phyloP scores from a whole-genome alignment of 2,329 filamentous ascomycete genomes.

The Fusarium sterilihyphosum region DNA sequence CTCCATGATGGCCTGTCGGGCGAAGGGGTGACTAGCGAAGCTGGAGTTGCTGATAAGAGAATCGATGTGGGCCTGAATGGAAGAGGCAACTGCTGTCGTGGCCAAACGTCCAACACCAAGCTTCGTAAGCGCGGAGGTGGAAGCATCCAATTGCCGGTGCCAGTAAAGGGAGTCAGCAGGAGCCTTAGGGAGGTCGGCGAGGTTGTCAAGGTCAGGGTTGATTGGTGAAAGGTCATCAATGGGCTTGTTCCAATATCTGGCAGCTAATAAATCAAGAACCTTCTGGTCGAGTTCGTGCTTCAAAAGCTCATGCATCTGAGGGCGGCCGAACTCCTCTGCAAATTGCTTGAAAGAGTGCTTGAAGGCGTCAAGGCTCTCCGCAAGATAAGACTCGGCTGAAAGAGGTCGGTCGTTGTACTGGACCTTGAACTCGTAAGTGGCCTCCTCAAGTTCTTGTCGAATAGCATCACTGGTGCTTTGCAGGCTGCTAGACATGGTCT shows the following conservation, averaged over 20 bases:
- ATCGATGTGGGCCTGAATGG: conserved; percentile 88
- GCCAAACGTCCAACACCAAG: conserved; percentile 92
- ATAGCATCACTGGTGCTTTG: conserved; percentile 92
- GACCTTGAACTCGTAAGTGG: conserved; percentile 98
- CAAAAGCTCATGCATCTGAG: conserved; percentile 87
- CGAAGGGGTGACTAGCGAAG: conserved; percentile 91
- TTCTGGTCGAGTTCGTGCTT: conserved; percentile 95
- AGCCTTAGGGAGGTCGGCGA: conserved; percentile 84
- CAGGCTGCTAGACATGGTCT: conserved; percentile 94
- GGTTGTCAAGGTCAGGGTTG: conserved; percentile 73
- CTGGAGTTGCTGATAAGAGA: conserved; percentile 81
- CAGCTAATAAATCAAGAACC: conserved; percentile 90
- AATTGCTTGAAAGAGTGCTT: conserved; percentile 98
- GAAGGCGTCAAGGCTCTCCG: conserved; percentile 93
- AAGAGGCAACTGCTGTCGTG: conserved; percentile 87
- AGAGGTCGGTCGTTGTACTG: conserved; percentile 98
- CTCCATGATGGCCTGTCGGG: conserved; percentile 90
- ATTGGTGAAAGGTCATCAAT: conserved; percentile 80
- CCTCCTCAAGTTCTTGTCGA: conserved; percentile 93
- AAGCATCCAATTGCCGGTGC: conserved; percentile 94
- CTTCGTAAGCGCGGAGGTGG: conserved; percentile 89
- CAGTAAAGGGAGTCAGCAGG: conserved; percentile 89
- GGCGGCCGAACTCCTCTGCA: conserved; percentile 86
- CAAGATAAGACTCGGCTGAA: conserved; percentile 95
- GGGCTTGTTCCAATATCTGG: conserved; percentile 97